phyloP scores from a whole-genome alignment of 306 rosid genomes.

The Purshia tridentata region DNA sequence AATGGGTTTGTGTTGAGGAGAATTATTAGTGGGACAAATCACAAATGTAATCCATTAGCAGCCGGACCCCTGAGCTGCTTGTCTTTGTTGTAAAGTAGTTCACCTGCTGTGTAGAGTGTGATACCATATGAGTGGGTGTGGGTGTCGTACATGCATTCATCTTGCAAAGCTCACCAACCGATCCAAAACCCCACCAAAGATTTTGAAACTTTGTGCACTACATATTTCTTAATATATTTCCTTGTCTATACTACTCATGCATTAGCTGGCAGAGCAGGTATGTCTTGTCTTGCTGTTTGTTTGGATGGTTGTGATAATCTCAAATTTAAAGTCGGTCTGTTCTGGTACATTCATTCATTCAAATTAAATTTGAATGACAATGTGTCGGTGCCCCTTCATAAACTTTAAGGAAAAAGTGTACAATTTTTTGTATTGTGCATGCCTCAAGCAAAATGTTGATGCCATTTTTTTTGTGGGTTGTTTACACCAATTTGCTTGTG shows the following conservation, averaged over 20 bases:
- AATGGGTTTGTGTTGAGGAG: background rate
- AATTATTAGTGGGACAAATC: background rate
- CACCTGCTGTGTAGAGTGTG: conserved; percentile 13
- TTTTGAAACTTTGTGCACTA: conserved; percentile 21
- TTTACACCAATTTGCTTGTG: too few relatives aligned
- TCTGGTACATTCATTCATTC: background rate
- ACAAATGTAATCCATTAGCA: conserved; percentile 14
- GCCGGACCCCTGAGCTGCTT: conserved; percentile 31
- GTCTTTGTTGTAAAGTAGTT: conserved; percentile 41
- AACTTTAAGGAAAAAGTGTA: background rate
- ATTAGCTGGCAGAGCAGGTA: conserved; percentile 84
- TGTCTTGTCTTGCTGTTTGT: conserved; percentile 52
- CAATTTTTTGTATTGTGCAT: background rate
- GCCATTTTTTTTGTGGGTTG: too few relatives aligned
- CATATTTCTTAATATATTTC: conserved; percentile 16
- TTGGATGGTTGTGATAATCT: conserved; percentile 23
- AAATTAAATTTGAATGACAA: conserved; percentile 31
- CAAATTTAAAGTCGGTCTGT: conserved; percentile 13
- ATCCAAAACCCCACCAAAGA: conserved; percentile 42
- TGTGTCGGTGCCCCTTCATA: conserved; percentile 52
- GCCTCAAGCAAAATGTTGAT: background rate
- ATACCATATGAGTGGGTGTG: background rate
- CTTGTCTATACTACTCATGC: conserved; percentile 43
- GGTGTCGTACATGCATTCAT: conserved; percentile 37
- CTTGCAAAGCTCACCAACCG: conserved; percentile 41